Percentiles rank a stretch among this genome's conserved stretches.
Evolutionary conservation across 805 yeast species (phyloP).

Genomic region (Wickerhamomyces ciferrii): DNA sequence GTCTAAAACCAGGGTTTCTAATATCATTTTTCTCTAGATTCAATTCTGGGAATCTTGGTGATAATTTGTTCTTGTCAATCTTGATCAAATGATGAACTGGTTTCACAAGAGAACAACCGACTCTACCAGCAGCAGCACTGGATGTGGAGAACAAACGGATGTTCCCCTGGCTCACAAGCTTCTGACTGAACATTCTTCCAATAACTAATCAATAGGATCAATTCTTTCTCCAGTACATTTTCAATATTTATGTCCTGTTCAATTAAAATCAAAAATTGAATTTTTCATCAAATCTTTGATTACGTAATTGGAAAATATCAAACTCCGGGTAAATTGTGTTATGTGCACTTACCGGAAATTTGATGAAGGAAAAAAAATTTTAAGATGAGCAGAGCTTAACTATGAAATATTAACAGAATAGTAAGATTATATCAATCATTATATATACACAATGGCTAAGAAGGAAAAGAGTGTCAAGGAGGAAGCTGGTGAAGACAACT

Average conservation of each 20-base stretch:
- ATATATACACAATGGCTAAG: constrained; percentile 38
- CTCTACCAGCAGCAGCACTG: constrained; percentile 30
- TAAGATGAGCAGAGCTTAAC: not conserved
- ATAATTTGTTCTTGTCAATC: constrained; percentile 66
- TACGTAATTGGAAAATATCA: too few species aligned
- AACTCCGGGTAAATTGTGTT: not conserved
- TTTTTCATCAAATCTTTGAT: too few species aligned
- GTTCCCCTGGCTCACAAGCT: not conserved
- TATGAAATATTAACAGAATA: not conserved
- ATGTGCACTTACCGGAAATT: not conserved
- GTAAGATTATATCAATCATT: not conserved
- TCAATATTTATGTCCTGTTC: too few species aligned
- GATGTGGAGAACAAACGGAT: constrained; percentile 19
- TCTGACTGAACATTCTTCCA: not conserved
- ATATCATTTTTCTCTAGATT: constrained; percentile 68
- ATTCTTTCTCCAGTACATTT: not conserved
- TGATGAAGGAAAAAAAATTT: not conserved
- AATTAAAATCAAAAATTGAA: too few species aligned
- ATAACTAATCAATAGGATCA: too few species aligned
- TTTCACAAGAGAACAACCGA: constrained; percentile 67
- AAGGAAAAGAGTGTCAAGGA: constrained; percentile 34
- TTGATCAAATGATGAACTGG: constrained; percentile 91
- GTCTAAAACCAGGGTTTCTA: constrained; percentile 72
- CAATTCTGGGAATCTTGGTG: constrained; percentile 69
- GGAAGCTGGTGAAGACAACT: constrained; percentile 59